Conservation (phyloP, 140 eudicot genomes). For the Stevia rebaudiana region DNA sequence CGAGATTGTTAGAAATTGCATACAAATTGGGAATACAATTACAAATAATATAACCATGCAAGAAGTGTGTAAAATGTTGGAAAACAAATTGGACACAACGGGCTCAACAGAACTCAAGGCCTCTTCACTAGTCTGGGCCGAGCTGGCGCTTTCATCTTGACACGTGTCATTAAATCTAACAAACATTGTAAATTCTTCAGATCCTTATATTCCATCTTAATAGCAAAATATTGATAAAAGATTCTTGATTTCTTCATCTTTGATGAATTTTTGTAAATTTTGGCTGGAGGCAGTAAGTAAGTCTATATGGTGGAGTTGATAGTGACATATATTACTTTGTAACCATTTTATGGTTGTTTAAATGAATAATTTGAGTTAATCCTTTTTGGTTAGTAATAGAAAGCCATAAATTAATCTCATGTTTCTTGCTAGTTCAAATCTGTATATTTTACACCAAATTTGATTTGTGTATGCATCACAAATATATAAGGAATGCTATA, state of each 20-base stretch:
- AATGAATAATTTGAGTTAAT: neutral
- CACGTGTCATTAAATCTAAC: conserved; percentile 36
- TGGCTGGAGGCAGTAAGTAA: too few relatives aligned
- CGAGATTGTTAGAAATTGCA: conserved; percentile 62
- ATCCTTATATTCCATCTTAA: conserved; percentile 12
- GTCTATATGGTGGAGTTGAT: conserved; percentile 16
- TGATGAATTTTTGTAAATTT: conserved; percentile 17
- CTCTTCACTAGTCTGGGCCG: conserved; percentile 96
- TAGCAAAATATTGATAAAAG: conserved; percentile 18
- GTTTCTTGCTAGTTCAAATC: neutral
- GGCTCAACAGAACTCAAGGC: conserved; percentile 73
- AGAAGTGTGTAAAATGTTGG: conserved; percentile 66
- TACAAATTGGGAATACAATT: conserved; percentile 40
- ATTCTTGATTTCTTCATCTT: conserved; percentile 9
- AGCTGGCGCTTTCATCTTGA: conserved; percentile 76
- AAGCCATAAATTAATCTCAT: neutral
- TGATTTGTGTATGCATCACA: too few relatives aligned
- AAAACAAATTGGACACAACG: conserved; percentile 69
- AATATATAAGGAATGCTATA: too few relatives aligned
- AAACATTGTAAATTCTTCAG: conserved; percentile 63
- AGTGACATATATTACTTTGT: neutral
- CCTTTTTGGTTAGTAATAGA: neutral
- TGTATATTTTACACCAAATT: too few relatives aligned
- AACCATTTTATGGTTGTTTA: conserved; percentile 8
- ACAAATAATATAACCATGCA: conserved; percentile 48